phyloP scores from a whole-genome alignment of 2,329 filamentous ascomycete genomes.

The Microsporum audouinii region DNA sequence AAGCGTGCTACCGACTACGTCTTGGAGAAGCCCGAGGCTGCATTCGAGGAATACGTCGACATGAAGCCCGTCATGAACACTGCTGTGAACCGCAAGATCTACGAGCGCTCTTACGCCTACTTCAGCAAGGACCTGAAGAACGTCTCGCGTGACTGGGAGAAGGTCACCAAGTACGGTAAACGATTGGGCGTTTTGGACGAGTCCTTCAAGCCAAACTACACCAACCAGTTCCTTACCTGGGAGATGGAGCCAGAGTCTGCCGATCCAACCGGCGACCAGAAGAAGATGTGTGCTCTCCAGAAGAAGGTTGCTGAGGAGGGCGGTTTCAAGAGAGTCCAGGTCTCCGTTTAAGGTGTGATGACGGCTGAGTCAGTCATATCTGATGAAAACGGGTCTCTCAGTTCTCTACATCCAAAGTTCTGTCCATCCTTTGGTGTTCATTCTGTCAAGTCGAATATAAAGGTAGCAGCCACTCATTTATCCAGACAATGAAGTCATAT shows the following conservation, averaged over 20 bases:
- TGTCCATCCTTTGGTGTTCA: neutral
- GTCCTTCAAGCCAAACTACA: constrained; percentile 60
- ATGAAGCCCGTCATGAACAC: constrained; percentile 62
- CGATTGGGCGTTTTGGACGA: constrained; percentile 55
- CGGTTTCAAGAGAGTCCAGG: constrained; percentile 41
- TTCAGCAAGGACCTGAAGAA: constrained; percentile 66
- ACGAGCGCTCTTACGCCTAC: constrained; percentile 66
- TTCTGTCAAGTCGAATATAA: neutral
- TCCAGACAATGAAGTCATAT: neutral
- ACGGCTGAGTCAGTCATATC: neutral
- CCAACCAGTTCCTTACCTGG: constrained; percentile 60
- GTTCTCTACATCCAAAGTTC: neutral
- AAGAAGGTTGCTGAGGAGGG: constrained; percentile 53
- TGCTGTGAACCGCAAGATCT: constrained; percentile 63
- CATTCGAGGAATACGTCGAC: constrained; percentile 58
- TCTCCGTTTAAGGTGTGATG: constrained; percentile 10
- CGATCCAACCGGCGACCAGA: constrained; percentile 62
- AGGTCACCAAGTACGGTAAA: constrained; percentile 68
- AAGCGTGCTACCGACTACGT: constrained; percentile 66
- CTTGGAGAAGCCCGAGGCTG: constrained; percentile 49
- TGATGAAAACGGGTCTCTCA: neutral
- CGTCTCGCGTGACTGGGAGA: constrained; percentile 61
- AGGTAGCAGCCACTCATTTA: constrained; percentile 1
- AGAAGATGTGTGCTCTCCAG: constrained; percentile 60
- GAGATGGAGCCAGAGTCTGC: constrained; percentile 50